phyloP scores from a whole-genome alignment of 345 rosid genomes.

The Excoecaria agallocha region DNA sequence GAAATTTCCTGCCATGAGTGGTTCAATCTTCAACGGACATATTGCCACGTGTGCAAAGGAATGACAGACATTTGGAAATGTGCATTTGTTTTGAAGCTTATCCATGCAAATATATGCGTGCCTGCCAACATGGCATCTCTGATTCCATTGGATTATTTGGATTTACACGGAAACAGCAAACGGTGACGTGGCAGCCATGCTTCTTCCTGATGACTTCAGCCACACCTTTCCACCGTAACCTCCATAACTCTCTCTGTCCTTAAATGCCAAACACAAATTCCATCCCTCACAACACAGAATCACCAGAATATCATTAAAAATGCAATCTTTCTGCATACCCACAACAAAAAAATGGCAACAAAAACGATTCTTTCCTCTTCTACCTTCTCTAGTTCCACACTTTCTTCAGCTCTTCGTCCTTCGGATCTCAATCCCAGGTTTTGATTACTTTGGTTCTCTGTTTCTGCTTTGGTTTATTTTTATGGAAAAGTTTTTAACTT shows the following conservation, averaged over 20 bases:
- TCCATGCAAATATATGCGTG: conserved; percentile 14
- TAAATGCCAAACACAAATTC: no score
- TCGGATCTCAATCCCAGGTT: conserved; percentile 25
- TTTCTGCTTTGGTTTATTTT: background rate
- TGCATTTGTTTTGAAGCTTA: conserved; percentile 22
- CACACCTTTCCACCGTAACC: background rate
- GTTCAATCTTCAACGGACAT: background rate
- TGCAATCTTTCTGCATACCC: background rate
- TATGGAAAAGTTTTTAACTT: background rate
- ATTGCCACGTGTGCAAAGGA: conserved; percentile 7
- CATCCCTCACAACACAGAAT: background rate
- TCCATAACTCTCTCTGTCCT: background rate
- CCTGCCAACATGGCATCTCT: background rate
- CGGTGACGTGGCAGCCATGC: conserved; percentile 35
- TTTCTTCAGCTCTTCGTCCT: conserved; percentile 24
- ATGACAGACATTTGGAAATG: conserved; percentile 21
- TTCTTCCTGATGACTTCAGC: background rate
- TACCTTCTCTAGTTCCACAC: conserved; percentile 12
- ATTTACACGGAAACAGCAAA: conserved; percentile 6
- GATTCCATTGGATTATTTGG: background rate
- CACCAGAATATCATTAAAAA: background rate
- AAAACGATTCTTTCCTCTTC: conserved; percentile 29
- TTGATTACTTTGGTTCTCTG: background rate
- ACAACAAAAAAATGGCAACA: conserved; percentile 31
- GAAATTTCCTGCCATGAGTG: background rate